Conservation (phyloP, 805 yeast genomes). For the Cyberlindnera saturnus region DNA sequence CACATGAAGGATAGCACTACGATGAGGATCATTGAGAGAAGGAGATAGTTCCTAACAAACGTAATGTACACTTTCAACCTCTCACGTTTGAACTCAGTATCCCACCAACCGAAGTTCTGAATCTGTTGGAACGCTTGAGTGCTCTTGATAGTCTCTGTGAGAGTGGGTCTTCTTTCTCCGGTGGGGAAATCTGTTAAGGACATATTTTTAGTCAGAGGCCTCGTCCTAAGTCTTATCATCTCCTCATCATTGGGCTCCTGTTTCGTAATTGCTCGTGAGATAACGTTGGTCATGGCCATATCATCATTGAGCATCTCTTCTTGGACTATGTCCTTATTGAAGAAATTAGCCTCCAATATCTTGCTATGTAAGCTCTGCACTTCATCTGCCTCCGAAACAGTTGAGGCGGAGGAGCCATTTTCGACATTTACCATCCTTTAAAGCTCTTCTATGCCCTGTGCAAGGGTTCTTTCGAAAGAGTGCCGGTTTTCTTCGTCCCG, state of each 20-base stretch:
- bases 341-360: not conserved
- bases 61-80: conserved; percentile 13
- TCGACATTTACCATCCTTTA: too few relatives aligned
- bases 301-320: conserved; percentile 11
- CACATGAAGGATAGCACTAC: conserved; percentile 23
- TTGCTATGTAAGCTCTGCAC: not conserved
- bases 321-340: conserved; percentile 12
- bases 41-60: conserved; percentile 14
- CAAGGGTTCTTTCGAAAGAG: too few relatives aligned
- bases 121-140: conserved; percentile 10
- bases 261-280: conserved; percentile 1
- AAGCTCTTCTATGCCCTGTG: too few relatives aligned
- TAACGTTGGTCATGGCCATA: conserved; percentile 4
- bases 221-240: not conserved
- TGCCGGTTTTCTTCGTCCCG: too few relatives aligned
- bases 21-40: conserved; percentile 20
- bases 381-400: not conserved
- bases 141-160: conserved; percentile 12
- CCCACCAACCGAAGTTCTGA: conserved; percentile 18
- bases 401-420: not conserved
- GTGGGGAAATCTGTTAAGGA: not conserved
- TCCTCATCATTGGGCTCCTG: not conserved
- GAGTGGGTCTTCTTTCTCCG: conserved; percentile 6
- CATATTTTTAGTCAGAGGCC: too few relatives aligned
- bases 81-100: conserved; percentile 13